Base-by-base conservation (phyloP, 108 stramenopile genomes). In the Nitzschia inconspicua region DNA sequence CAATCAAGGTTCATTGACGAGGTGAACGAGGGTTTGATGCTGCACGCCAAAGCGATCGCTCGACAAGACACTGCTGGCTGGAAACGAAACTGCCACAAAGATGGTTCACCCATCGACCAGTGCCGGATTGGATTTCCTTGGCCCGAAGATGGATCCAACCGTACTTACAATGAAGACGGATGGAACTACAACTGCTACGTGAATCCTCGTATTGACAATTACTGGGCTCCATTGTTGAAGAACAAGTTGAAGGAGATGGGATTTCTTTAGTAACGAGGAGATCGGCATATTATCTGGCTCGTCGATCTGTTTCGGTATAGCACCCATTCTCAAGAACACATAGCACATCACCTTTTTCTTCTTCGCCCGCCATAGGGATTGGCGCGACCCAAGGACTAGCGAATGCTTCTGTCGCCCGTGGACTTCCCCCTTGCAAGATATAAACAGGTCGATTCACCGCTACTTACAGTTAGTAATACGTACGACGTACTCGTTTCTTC, bases 131-230 rank as follows among this genome's bases (percentile, higher is more conserved):
- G 86, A 7, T 78, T 76, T 56, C 83, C 86, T 25, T 80, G 61
- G 47, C 86, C 86, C 3, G 70, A 73, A 13, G 85, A 76, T 47
- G 41, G 47, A 32, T 44, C 63, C 22, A 28, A 64, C 43, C 29
- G 29, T 20, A 68, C 60, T 18, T 24, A 39, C 25, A 36, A 68
- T 39, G 50, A 64, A 50, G 62, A 79, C 26, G 83, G 83, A 2
- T 84, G 81, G 81, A 68, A 67, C 13, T 88, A 79, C 66, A 85
- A 88, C 55, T 88, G 87, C 51, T 88, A 76, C 43, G 68, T 88
- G 32, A 88, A 88, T 65, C 65, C 75, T 40, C 69, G 71, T 53
- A 66, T 85, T 46, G 87, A 88, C 35, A 52, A 66, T 9, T 81
- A 76, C 44, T 88, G 79, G 75, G 79, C 63, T 44, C 82, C 79